Percentiles rank a stretch among this genome's conserved stretches.
phyloP scores from a whole-genome alignment of 2,329 filamentous ascomycete genomes.

The Fusarium euwallaceae region DNA sequence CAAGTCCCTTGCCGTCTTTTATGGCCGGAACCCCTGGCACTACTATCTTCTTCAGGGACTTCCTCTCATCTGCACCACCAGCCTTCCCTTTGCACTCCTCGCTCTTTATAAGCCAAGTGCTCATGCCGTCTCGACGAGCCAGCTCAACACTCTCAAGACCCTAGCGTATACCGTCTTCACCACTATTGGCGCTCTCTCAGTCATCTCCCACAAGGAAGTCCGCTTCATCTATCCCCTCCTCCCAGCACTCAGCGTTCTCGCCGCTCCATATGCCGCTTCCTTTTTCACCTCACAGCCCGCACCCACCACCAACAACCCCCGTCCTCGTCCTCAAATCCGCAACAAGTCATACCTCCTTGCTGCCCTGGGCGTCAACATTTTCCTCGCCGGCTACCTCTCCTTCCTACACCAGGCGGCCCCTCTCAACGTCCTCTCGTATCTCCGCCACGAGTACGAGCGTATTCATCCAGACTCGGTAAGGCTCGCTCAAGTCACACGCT shows the following conservation, averaged over 20 bases:
- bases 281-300: constrained; percentile 69
- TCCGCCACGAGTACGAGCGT: constrained; percentile 79
- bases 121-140: constrained; percentile 45
- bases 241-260: constrained; percentile 85
- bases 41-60: constrained; percentile 94
- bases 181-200: constrained; percentile 74
- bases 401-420: constrained; percentile 85
- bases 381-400: constrained; percentile 80
- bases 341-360: constrained; percentile 69
- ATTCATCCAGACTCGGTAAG: constrained; percentile 58
- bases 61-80: constrained; percentile 86
- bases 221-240: constrained; percentile 96
- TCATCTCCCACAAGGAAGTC: constrained; percentile 95
- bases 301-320: constrained; percentile 45
- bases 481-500: constrained; percentile 37
- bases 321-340: constrained; percentile 54
- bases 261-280: constrained; percentile 73
- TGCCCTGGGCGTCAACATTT: constrained; percentile 75
- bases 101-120: constrained; percentile 68
- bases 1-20: constrained; percentile 90
- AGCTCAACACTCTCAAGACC: constrained; percentile 52
- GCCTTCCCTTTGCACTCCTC: constrained; percentile 79
- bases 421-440: constrained; percentile 78
- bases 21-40: constrained; percentile 89
- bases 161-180: constrained; percentile 71